Evolutionary conservation across 2,329 filamentous ascomycete genomes (phyloP), one percentile per base, ranked within the genome.

Genomic region (Fusarium sp.): DNA sequence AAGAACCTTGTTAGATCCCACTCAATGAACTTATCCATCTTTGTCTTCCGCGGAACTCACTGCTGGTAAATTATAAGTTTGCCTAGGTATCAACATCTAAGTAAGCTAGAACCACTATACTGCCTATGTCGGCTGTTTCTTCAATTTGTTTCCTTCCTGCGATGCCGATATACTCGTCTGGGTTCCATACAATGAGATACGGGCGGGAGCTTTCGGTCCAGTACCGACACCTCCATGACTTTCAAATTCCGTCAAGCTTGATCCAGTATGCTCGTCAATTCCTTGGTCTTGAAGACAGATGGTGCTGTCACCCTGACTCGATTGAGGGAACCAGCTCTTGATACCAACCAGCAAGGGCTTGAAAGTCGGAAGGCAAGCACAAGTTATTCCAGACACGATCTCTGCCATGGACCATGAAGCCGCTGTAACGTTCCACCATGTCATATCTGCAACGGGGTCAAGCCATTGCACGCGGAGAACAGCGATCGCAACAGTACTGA

Each of bases 391-490:
- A 3, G 72, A 74, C 3, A 68, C 66, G 10, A 76, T 31, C 22
- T 76, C 74, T 1, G 74, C 72, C 0, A 76, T 61, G 0, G 74
- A 76, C 74, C 74, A 76, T 0, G 44, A 65, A 0, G 74, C 70
- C 12, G 70, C 24, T 1, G 41, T 61, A 5, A 75, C 65, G 14
- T 74, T 77, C 67, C 72, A 73, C 70, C 72, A 76, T 0, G 74
- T 72, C 4, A 68, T 9, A 15, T 76, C 74, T 3, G 30, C 13
- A 1, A 45, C 4, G 0, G 63, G 74, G 0, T 53, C 55, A 3
- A 76, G 67, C 74, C 74, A 76, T 12, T 68, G 72, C 6, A 76
- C n/a, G 3, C 74, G 61, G 1, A 76, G 44, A 11, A 75, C 65
- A 0, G 74, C 68, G 3, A 76, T 61, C 0, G 50, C 58, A 5